These are phyloP conservation scores for Liquidambar formosana DNA, from an alignment of 164 flowering plant species.

Conservation along the genomic window DNA sequence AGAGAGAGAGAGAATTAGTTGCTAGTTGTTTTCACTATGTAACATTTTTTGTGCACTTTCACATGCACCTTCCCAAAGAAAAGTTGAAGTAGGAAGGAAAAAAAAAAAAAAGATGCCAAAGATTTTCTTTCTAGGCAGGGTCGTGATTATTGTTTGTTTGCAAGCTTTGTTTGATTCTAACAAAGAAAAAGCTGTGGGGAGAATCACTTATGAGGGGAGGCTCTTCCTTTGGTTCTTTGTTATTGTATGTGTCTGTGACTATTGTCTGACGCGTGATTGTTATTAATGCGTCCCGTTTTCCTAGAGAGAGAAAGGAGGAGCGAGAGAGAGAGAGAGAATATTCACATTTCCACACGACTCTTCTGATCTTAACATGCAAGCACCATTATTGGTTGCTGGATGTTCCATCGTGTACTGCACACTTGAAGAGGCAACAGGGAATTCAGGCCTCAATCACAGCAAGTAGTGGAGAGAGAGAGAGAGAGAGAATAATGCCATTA, in stretches of 20 bases:
- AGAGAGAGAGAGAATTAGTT: no score
- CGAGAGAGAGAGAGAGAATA: conserved; percentile 1
- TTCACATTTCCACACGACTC: not conserved
- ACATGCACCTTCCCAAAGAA: not conserved
- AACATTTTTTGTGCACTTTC: not conserved
- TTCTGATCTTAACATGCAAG: not conserved
- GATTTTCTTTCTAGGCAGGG: not conserved
- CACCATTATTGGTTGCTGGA: no score
- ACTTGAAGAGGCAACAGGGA: no score
- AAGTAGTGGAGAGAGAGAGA: no score
- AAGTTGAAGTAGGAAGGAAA: not conserved
- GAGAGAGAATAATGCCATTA: no score
- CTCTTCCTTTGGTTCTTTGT: not conserved
- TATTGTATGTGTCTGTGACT: not conserved
- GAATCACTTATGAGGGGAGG: not conserved
- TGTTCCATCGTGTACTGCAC: no score
- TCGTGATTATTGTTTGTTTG: conserved; percentile 11
- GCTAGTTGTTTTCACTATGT: not conserved
- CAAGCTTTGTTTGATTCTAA: conserved; percentile 7
- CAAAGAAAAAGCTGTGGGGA: not conserved
- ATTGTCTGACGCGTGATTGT: conserved; percentile 9
- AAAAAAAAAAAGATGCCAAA: conserved; percentile 10
- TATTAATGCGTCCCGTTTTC: conserved; percentile 15
- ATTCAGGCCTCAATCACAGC: no score
- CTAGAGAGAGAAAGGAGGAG: conserved; percentile 3